These are phyloP conservation scores for Candida sp. DNA, from an alignment of 1,139 yeast genomes.

Conservation along the genomic window DNA sequence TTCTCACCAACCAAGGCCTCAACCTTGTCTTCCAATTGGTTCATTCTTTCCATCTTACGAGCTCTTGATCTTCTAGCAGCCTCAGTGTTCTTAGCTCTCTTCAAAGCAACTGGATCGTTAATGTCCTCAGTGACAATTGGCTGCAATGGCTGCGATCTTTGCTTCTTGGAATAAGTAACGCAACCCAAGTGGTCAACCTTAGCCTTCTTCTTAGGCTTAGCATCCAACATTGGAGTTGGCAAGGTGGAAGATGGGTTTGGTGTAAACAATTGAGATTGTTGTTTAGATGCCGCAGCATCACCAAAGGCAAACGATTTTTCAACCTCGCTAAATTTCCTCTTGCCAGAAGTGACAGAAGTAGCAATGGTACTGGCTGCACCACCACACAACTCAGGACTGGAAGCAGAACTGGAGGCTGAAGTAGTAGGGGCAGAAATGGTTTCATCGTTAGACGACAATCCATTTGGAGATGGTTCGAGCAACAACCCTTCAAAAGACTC, in stretches of 20 bases:
- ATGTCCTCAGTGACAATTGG: conserved; percentile 61
- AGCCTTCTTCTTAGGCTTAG: conserved; percentile 23
- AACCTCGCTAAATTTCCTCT: conserved; percentile 34
- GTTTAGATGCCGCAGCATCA: conserved; percentile 2
- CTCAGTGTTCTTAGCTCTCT: conserved; percentile 95
- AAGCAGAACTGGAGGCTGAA: conserved; percentile 12
- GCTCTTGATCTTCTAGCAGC: conserved; percentile 98
- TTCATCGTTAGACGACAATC: conserved; percentile 12
- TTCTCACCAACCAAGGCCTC: conserved; percentile 64
- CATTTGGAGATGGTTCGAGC: conserved; percentile 14
- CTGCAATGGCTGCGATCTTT: conserved; percentile 59
- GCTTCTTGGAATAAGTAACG: conserved; percentile 67
- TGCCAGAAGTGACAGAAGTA: conserved; percentile 14
- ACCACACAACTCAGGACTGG: conserved; percentile 6
- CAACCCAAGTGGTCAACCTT: conserved; percentile 63
- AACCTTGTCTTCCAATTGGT: conserved; percentile 79
- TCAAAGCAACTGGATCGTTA: conserved; percentile 69
- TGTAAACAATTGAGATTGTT: conserved; percentile 30
- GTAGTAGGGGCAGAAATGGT: conserved; percentile 17
- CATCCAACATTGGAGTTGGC: conserved; percentile 35
- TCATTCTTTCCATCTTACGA: conserved; percentile 88
- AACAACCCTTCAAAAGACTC: conserved; percentile 18
- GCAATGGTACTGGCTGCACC: conserved; percentile 9
- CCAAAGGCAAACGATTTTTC: conserved; percentile 23
- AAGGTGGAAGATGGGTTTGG: conserved; percentile 39